Conservation (phyloP, 2,329 filamentous ascomycete genomes). For the Dactylellina sp. region DNA sequence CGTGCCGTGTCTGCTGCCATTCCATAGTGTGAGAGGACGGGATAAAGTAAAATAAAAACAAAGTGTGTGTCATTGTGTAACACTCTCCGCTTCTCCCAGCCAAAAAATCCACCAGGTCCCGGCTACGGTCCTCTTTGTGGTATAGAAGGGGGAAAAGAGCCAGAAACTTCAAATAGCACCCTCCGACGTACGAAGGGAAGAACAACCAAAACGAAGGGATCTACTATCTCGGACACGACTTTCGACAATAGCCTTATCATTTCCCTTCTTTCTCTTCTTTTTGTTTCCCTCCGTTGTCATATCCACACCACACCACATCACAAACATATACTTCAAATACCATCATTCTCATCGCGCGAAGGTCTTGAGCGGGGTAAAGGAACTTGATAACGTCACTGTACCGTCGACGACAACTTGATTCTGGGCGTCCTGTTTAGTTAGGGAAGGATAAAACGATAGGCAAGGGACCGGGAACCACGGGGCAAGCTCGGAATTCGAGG, state of each 20-base stretch:
- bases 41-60: conserved; percentile 15
- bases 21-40: conserved; percentile 8
- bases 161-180: neutral
- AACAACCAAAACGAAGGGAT: conserved; percentile 13
- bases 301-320: neutral
- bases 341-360: conserved; percentile 11
- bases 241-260: conserved; percentile 22
- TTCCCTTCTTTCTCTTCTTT: neutral
- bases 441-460: conserved; percentile 17
- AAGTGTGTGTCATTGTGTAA: conserved; percentile 56
- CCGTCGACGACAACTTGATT: neutral
- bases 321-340: neutral
- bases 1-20: conserved; percentile 18
- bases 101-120: neutral
- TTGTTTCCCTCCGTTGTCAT: neutral
- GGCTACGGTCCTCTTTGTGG: conserved; percentile 10
- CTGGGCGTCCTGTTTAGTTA: conserved; percentile 14
- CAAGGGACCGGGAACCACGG: neutral
- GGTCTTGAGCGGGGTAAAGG: conserved; percentile 26
- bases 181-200: conserved; percentile 30
- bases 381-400: neutral
- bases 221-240: conserved; percentile 15
- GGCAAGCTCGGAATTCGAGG: neutral
- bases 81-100: conserved; percentile 19
- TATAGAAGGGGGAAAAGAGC: neutral